phyloP scores from a whole-genome alignment of 495 filamentous ascomycete species.

The Hypomontagnella monticulosa region DNA sequence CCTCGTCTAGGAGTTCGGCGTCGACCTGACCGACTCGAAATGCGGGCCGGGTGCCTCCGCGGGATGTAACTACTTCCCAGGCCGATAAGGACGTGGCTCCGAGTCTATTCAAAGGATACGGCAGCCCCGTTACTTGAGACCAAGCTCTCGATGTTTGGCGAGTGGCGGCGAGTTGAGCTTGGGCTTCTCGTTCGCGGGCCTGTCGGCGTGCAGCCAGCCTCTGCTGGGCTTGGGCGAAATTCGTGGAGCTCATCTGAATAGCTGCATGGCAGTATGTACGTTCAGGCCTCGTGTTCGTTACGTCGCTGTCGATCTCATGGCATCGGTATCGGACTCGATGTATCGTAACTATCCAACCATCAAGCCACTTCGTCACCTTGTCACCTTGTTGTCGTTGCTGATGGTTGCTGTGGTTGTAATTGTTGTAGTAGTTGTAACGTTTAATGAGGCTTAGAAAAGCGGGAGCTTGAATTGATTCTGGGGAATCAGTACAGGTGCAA shows the following conservation, averaged over 20 bases:
- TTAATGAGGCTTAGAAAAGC: conserved; percentile 41
- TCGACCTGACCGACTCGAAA: conserved; percentile 97
- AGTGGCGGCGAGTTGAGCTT: conserved; percentile 64
- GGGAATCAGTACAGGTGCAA: conserved; percentile 6
- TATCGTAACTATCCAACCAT: neutral
- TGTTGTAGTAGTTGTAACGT: conserved; percentile 32
- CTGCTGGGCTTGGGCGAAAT: conserved; percentile 86
- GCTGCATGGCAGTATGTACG: conserved; percentile 25
- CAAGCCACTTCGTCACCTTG: no score
- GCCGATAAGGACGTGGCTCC: conserved; percentile 64
- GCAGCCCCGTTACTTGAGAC: conserved; percentile 65
- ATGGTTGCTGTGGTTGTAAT: neutral
- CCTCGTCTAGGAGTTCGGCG: conserved; percentile 93
- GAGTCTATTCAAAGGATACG: conserved; percentile 70
- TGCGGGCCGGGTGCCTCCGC: conserved; percentile 81
- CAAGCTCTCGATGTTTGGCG: conserved; percentile 68
- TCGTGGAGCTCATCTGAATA: conserved; percentile 72
- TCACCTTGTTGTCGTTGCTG: neutral
- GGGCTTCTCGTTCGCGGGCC: conserved; percentile 70
- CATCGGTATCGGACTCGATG: conserved; percentile 2
- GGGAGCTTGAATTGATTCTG: conserved; percentile 9
- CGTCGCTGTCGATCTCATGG: conserved; percentile 24
- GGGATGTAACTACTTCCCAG: conserved; percentile 77
- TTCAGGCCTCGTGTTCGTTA: conserved; percentile 1
- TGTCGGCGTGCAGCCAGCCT: conserved; percentile 81